Evolutionary conservation across 805 yeast species (phyloP).

Genomic region (Starmera quercuum): DNA sequence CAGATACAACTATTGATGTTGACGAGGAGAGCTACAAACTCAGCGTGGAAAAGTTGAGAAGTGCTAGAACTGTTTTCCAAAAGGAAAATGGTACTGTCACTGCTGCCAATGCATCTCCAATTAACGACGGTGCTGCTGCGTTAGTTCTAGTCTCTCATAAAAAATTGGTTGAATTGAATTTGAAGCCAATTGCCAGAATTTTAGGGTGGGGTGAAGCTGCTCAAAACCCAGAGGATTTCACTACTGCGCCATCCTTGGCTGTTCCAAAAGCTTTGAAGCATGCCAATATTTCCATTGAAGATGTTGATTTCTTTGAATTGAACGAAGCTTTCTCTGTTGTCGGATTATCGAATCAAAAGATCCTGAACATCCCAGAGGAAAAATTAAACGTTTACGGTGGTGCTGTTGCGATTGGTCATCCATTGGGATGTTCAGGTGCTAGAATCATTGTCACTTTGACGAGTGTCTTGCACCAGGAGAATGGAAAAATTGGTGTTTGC

Average conservation of each 20-base stretch:
- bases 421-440: slow-evolving; percentile 95
- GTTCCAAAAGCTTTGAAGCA: slow-evolving; percentile 93
- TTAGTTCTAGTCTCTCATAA: slow-evolving; percentile 77
- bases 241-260: slow-evolving; percentile 92
- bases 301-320: slow-evolving; percentile 88
- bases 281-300: slow-evolving; percentile 56
- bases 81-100: slow-evolving; percentile 93
- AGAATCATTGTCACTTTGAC: slow-evolving; percentile 83
- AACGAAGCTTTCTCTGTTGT: slow-evolving; percentile 98
- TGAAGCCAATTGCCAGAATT: slow-evolving; percentile 85
- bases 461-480: slow-evolving; percentile 77
- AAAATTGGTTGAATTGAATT: slow-evolving; percentile 76
- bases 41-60: slow-evolving; percentile 64
- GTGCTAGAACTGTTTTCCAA: slow-evolving; percentile 93
- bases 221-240: slow-evolving; percentile 88
- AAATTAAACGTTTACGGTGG: slow-evolving; percentile 91
- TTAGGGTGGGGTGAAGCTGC: slow-evolving; percentile 99
- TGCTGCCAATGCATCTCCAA: slow-evolving; percentile 93
- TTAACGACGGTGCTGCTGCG: slow-evolving; percentile 98
- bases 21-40: slow-evolving; percentile 85
- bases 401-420: slow-evolving; percentile 93
- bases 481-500: slow-evolving; percentile 85
- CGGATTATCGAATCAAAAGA: slow-evolving; percentile 80
- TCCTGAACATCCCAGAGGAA: slow-evolving; percentile 50
- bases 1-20: slow-evolving; percentile 57